Conservation (phyloP, 331 rosid genomes). For the Prunus yedoensis region DNA sequence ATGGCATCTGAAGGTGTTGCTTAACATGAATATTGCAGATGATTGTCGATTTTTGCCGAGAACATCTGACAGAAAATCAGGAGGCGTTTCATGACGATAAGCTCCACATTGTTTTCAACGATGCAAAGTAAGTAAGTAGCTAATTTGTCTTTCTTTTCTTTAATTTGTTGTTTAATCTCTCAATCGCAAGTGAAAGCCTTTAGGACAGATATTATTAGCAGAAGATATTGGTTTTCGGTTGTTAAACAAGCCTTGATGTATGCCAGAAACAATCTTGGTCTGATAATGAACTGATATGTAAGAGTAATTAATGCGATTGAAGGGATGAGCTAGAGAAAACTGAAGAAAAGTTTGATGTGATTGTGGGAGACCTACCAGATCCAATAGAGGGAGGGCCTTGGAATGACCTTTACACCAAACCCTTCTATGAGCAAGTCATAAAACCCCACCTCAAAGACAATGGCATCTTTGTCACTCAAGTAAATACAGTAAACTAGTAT, state of each 20-base stretch:
- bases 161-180: not conserved
- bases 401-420: constrained; percentile 33
- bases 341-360: constrained; percentile 34
- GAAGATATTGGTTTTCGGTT: no score
- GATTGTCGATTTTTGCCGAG: constrained; percentile 31
- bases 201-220: not conserved
- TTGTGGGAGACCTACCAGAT: constrained; percentile 33
- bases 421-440: constrained; percentile 27
- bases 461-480: constrained; percentile 42
- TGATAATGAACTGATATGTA: not conserved
- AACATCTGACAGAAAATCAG: constrained; percentile 24
- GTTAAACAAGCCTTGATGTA: no score
- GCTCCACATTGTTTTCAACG: constrained; percentile 29
- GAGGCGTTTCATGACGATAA: constrained; percentile 23
- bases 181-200: not conserved
- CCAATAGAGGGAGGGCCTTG: constrained; percentile 44
- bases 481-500: not conserved
- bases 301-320: no score
- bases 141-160: not conserved
- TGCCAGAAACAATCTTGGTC: not conserved
- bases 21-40: not conserved
- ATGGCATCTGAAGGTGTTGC: no score
- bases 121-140: constrained; percentile 20
- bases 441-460: constrained; percentile 32
- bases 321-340: constrained; percentile 30